Percentiles rank a stretch among this genome's conserved stretches.
Conservation (phyloP, 805 yeast species). For the Saturnispora galanensis region DNA sequence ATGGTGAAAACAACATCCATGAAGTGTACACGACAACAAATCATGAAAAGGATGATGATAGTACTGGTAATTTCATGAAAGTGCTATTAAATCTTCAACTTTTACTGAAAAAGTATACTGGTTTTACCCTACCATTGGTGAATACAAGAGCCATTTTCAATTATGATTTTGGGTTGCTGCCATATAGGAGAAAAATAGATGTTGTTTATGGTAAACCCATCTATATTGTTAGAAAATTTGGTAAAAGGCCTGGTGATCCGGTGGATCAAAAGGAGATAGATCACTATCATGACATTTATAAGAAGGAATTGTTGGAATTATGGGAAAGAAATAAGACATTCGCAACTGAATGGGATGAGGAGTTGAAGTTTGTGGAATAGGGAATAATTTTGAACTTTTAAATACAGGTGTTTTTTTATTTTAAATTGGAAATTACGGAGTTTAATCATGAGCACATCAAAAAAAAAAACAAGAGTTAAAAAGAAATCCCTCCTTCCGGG, state of each 20-base stretch:
- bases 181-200: constrained; percentile 71
- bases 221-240: constrained; percentile 27
- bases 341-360: constrained; percentile 37
- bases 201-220: constrained; percentile 63
- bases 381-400: neutral
- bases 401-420: neutral
- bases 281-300: constrained; percentile 62
- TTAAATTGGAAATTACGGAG: neutral
- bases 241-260: constrained; percentile 18
- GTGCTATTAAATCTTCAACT: constrained; percentile 48
- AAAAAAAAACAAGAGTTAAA: constrained; percentile 1
- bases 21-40: constrained; percentile 29
- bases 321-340: constrained; percentile 60
- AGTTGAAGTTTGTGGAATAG: constrained; percentile 36
- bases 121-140: constrained; percentile 85
- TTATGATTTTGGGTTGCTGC: constrained; percentile 84
- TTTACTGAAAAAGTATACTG: constrained; percentile 60
- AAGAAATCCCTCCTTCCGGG: constrained; percentile 9
- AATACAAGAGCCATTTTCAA: constrained; percentile 89
- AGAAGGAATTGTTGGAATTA: constrained; percentile 49
- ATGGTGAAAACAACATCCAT: constrained; percentile 72
- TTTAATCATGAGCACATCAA: neutral
- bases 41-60: constrained; percentile 6
- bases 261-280: constrained; percentile 42
- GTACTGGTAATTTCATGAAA: constrained; percentile 23